Base-by-base conservation (phyloP, 2,329 filamentous ascomycete species). In the Arthroderma sp. region DNA sequence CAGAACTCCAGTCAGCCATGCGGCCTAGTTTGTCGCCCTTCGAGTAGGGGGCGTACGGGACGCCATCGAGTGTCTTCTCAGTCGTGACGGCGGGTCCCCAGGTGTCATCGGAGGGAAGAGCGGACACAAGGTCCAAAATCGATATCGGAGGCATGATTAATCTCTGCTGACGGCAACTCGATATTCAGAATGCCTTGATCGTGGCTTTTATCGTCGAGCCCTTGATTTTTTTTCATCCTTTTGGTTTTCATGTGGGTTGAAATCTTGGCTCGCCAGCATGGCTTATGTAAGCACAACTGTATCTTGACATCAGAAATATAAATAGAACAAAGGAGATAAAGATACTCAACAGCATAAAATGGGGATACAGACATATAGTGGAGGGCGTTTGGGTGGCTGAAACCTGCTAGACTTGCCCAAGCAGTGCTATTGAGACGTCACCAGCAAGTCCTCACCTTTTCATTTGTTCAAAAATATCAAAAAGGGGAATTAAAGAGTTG, bases 21-120 rank as follows among this genome's bases (percentile, higher is more conserved):
- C 93, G 91, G 69, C 93, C 93, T 60, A 98, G 80, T 81, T 96
- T 97, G 79, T 98, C 93, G 71, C 89, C 90, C 77, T 98, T 98
- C 65, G 91, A 96, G 79, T 93, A 98, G 61, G 93, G 93, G 66
- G 93, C 93, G 74, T 96, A 98, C 39, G 93, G 93, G 54, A 97
- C 89, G 71, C 93, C 93, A 71, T 95, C 85, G 67, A 97, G 82
- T 61, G 88, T 95, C 63, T 88, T 95, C 72, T 95, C 88, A 66
- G 77, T 83, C 60, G 90, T 86, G 65, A 86, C 82, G 61, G 87
- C 74, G 56, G 91, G 91, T 60, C 93, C 93, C 93, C 93, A 98
- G 73, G 84, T 82, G 67, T 88, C 85, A 69, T 85, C 84, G 57
- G 85, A 78, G 61, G 86, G 86, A 68, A 89, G 82, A 68, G 82